Evolutionary conservation across 352 stramenopile genomes (phyloP).

Genomic region (Phytophthora rubi): DNA sequence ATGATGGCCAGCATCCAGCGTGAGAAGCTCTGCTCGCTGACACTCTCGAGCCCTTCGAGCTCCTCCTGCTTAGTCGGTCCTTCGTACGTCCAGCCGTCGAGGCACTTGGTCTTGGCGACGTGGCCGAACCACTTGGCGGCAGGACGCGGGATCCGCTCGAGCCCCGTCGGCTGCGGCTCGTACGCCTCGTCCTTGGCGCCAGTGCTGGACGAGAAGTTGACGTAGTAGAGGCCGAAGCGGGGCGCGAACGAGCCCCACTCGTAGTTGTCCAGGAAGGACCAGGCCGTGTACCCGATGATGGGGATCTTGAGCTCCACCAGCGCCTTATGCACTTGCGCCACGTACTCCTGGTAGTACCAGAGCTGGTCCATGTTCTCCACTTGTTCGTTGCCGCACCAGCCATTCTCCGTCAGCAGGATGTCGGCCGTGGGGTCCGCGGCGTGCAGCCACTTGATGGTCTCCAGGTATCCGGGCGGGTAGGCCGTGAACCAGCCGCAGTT

Average conservation of each 20-base stretch:
- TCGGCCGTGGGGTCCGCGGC: conserved; percentile 41
- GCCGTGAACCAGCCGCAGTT: conserved; percentile 50
- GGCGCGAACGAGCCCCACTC: conserved; percentile 90
- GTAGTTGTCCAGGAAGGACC: conserved; percentile 95
- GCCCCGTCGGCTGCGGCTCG: conserved; percentile 22
- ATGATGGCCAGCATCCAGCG: conserved; percentile 26
- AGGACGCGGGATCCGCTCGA: conserved; percentile 51
- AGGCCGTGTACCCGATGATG: conserved; percentile 93
- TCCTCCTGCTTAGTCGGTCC: conserved; percentile 9
- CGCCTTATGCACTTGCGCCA: conserved; percentile 61
- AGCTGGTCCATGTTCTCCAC: conserved; percentile 69
- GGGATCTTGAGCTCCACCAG: conserved; percentile 56
- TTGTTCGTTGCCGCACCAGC: conserved; percentile 67
- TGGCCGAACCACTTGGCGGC: conserved; percentile 60
- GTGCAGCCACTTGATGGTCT: conserved; percentile 57
- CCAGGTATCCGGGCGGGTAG: conserved; percentile 47
- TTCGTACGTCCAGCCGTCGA: conserved; percentile 37
- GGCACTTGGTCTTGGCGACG: conserved; percentile 61
- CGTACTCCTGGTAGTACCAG: conserved; percentile 66
- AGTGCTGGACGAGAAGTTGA: conserved; percentile 54
- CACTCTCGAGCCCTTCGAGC: conserved; percentile 16
- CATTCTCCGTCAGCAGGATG: conserved; percentile 74
- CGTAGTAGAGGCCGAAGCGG: conserved; percentile 72
- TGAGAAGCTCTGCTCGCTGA: conserved; percentile 28
- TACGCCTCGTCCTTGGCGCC: conserved; percentile 44